phyloP scores from a whole-genome alignment of 2,329 filamentous ascomycete genomes.

The Dothiorella sarmentorum region DNA sequence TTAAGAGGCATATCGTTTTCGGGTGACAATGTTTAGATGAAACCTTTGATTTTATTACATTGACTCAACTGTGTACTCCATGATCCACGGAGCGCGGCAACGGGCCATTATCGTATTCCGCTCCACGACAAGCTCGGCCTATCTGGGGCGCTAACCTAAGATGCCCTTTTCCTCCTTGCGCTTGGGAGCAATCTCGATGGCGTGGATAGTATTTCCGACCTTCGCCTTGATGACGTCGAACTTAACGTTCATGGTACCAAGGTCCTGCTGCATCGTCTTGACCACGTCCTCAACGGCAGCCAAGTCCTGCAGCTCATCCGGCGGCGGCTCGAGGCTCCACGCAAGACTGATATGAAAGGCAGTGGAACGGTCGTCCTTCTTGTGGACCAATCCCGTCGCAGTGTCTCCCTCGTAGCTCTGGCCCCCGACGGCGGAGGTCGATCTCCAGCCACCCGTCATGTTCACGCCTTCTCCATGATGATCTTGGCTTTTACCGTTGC shows the following conservation, averaged over 20 bases:
- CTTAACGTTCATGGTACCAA: conserved; percentile 25
- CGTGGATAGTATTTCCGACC: conserved; percentile 41
- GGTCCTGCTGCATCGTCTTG: conserved; percentile 20
- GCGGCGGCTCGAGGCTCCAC: conserved; percentile 55
- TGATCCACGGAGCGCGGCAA: no score
- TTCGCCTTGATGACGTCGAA: conserved; percentile 48
- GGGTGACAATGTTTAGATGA: no score
- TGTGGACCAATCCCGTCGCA: conserved; percentile 10
- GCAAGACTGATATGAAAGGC: conserved; percentile 87
- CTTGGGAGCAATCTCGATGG: conserved; percentile 29
- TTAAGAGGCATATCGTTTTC: no score
- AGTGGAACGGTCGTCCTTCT: conserved; percentile 43
- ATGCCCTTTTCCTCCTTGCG: conserved; percentile 23
- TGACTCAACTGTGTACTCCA: no score
- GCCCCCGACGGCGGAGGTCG: background rate
- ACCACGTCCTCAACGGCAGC: background rate
- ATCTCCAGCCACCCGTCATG: conserved; percentile 2
- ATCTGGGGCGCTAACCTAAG: conserved; percentile 17
- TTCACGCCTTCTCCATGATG: conserved; percentile 28
- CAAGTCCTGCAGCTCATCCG: conserved; percentile 11
- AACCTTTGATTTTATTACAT: no score
- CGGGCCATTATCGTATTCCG: no score
- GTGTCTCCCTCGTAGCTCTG: conserved; percentile 21
- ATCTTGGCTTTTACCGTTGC: conserved; percentile 30
- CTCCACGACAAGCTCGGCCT: background rate